phyloP scores from a whole-genome alignment of 2,329 filamentous ascomycete genomes.

The Cryphonectria japonica region DNA sequence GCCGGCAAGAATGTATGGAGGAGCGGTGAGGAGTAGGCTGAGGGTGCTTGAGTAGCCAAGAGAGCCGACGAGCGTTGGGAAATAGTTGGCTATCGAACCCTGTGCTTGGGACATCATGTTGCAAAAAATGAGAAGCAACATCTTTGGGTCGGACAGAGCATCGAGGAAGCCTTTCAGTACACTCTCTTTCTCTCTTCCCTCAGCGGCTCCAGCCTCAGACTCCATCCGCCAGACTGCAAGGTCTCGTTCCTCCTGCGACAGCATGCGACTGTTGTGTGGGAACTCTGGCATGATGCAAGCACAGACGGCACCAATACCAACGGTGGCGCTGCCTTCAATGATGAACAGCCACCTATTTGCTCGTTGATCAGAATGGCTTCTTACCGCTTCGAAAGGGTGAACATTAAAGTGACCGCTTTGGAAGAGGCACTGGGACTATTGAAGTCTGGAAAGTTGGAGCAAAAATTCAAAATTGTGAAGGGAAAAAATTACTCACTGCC shows the following conservation, averaged over 20 bases:
- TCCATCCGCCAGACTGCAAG: slow-evolving; percentile 41
- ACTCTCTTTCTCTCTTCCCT: slow-evolving; percentile 41
- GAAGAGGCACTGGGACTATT: not conserved
- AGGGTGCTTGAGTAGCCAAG: slow-evolving; percentile 42
- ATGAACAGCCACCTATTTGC: slow-evolving; percentile 52
- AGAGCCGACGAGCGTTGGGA: slow-evolving; percentile 39
- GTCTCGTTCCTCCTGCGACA: slow-evolving; percentile 36
- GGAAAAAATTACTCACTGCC: slow-evolving; percentile 42
- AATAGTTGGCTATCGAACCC: slow-evolving; percentile 39
- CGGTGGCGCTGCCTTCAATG: slow-evolving; percentile 48
- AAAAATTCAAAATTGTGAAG: not conserved
- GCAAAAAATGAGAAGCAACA: slow-evolving; percentile 43
- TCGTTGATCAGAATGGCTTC: not conserved
- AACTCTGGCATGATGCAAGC: slow-evolving; percentile 44
- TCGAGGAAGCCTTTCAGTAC: slow-evolving; percentile 35
- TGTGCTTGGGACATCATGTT: slow-evolving; percentile 46
- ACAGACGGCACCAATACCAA: slow-evolving; percentile 42
- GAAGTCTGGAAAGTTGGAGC: not conserved
- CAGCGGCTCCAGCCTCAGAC: slow-evolving; percentile 44
- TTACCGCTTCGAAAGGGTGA: not conserved
- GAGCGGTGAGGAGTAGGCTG: slow-evolving; percentile 50
- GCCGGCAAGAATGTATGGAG: slow-evolving; percentile 48
- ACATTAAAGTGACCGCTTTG: not conserved
- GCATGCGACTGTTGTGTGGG: slow-evolving; percentile 44
- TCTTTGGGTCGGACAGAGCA: slow-evolving; percentile 42